phyloP scores from a whole-genome alignment of 148 eudicot species.

The Suaeda aralocaspica region DNA sequence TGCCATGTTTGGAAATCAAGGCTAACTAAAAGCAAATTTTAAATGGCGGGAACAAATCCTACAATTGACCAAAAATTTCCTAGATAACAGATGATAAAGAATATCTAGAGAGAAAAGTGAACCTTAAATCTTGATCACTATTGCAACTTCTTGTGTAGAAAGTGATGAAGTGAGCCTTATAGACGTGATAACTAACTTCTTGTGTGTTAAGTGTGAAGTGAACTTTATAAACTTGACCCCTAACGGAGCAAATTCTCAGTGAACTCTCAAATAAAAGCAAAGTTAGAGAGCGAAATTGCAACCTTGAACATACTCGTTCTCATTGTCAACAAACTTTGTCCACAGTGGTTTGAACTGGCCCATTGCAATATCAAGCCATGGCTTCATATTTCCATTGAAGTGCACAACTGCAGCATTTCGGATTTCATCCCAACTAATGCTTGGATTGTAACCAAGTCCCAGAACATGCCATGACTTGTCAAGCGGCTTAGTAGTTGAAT shows the following conservation, averaged over 20 bases:
- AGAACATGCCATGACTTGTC: slow-evolving; percentile 95
- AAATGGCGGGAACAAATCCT: slow-evolving; percentile 16
- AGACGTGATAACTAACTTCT: neutral
- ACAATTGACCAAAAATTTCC: slow-evolving; percentile 28
- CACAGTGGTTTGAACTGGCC: slow-evolving; percentile 72
- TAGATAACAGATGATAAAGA: slow-evolving; percentile 1
- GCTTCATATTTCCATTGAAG: slow-evolving; percentile 91
- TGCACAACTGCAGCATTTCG: slow-evolving; percentile 87
- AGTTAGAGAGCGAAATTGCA: slow-evolving; percentile 75
- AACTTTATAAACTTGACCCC: slow-evolving; percentile 20
- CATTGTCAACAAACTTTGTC: slow-evolving; percentile 84
- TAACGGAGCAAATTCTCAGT: slow-evolving; percentile 5
- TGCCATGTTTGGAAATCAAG: neutral
- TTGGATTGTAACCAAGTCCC: slow-evolving; percentile 92
- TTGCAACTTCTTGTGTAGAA: neutral
- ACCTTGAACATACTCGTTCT: slow-evolving; percentile 72
- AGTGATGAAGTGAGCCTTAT: slow-evolving; percentile 24
- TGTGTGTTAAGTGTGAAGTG: too few species aligned
- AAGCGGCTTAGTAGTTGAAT: slow-evolving; percentile 88
- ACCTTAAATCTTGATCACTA: too few species aligned
- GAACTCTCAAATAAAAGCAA: neutral
- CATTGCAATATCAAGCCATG: slow-evolving; percentile 92
- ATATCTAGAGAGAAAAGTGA: neutral
- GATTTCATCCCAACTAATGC: slow-evolving; percentile 81
- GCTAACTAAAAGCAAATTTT: slow-evolving; percentile 2